Evolutionary conservation across 345 rosid genomes (phyloP), one percentile per base, ranked within the genome.

Genomic region (Hypericum perforatum): DNA sequence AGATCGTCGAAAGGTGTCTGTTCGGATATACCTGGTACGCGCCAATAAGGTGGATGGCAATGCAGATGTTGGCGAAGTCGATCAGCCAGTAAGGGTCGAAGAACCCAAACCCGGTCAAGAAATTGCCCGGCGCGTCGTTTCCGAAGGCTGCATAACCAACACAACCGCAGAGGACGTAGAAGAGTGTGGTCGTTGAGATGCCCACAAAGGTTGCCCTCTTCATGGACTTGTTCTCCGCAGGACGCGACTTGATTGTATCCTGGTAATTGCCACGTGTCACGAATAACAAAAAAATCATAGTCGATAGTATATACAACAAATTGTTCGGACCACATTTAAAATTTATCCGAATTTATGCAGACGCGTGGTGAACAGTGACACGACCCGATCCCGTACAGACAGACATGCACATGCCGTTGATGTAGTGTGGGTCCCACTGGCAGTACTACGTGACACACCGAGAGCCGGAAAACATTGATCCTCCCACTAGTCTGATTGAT

Each of bases 121-220:
- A 82, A 69, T 86, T 86, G 53, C 95, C 97, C 0, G 95, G 94
- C 0, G 97, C 94, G 4, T 64, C 40, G 47, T 84, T 90, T 1
- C 95, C 97, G 15, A 89, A 89, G 0, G 97, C 97, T 2, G 92
- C 89, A 37, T 91, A 91, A 7, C 98, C 98, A 4, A 85, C 0
- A 48, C 85, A 73, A 16, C 95, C 96, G 32, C 98, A 91, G 7
- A 80, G 62, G 2, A 79, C 51, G 37, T 91, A 91, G 79, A 91
- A 91, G 40, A 71, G 5, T 32, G 98, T 82, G 15, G 92, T 87
- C 45, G 76, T 74, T 7, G 68, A 46, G 53, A 82, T 69, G 15
- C 90, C 96, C 8, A 61, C 48, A 2, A 71, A 66, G 2, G 63
- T 64, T 57, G 90, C 95, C 65, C 68, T 3, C 84, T 83, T 46